Conservation (phyloP, 2,329 filamentous ascomycete genomes). For the Rutstroemia sydowiana region DNA sequence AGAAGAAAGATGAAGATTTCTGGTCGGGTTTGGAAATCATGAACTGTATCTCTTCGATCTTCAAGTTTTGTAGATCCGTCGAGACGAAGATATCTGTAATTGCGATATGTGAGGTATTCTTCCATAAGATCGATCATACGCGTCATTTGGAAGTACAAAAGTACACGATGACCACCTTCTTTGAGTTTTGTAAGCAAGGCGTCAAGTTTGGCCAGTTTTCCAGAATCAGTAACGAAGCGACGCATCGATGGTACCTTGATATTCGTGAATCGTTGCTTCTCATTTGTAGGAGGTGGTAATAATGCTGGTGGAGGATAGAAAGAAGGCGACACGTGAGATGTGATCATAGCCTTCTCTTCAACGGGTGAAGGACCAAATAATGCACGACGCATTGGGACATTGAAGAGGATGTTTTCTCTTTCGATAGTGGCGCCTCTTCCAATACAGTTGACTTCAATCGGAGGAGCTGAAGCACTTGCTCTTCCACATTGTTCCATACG, state of each 20-base stretch:
- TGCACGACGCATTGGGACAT: constrained; percentile 62
- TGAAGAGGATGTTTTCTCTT: constrained; percentile 71
- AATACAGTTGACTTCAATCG: constrained; percentile 71
- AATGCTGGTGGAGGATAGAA: constrained; percentile 57
- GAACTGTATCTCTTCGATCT: constrained; percentile 90
- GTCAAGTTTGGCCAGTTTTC: constrained; percentile 89
- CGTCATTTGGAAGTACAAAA: constrained; percentile 99
- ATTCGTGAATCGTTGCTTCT: constrained; percentile 79
- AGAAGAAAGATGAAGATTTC: constrained; percentile 97
- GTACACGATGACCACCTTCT: constrained; percentile 82
- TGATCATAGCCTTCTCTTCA: constrained; percentile 69
- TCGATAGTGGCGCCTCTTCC: constrained; percentile 59
- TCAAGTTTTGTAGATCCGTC: constrained; percentile 97
- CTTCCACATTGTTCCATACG: constrained; percentile 75
- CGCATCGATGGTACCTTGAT: constrained; percentile 94
- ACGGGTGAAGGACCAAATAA: constrained; percentile 59
- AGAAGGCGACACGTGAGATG: constrained; percentile 59
- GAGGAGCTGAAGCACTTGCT: constrained; percentile 75
- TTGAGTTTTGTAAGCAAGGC: constrained; percentile 83
- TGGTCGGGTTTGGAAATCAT: constrained; percentile 89
- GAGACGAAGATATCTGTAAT: constrained; percentile 96
- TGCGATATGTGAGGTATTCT: constrained; percentile 95
- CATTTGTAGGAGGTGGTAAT: constrained; percentile 71
- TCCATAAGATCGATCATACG: constrained; percentile 99
- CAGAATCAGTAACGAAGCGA: constrained; percentile 94